phyloP scores from a whole-genome alignment of 2,329 filamentous ascomycete species.

The Nemania sp. region DNA sequence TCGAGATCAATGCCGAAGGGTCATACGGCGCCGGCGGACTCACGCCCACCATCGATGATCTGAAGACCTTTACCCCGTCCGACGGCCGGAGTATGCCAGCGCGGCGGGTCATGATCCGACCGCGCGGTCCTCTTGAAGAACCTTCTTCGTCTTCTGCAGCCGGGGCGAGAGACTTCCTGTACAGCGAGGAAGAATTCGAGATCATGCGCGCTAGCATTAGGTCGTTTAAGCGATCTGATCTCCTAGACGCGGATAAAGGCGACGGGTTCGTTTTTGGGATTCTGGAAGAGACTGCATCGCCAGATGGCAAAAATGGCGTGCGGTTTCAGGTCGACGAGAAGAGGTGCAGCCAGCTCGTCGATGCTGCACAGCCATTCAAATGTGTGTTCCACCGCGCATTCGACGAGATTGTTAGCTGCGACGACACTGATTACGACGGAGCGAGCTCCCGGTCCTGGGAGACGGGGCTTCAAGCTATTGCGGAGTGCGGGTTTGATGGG shows the following conservation, averaged over 20 bases:
- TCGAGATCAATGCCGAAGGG: slow-evolving; percentile 57
- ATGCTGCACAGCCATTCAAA: slow-evolving; percentile 45
- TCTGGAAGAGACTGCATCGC: slow-evolving; percentile 34
- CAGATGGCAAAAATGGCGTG: neutral
- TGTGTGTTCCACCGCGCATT: slow-evolving; percentile 62
- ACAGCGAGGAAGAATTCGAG: slow-evolving; percentile 46
- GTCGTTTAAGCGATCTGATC: slow-evolving; percentile 42
- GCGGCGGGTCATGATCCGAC: slow-evolving; percentile 60
- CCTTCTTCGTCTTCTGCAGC: slow-evolving; percentile 25
- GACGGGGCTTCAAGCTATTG: slow-evolving; percentile 42
- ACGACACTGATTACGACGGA: neutral
- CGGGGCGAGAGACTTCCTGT: slow-evolving; percentile 50
- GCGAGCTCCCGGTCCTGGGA: slow-evolving; percentile 25
- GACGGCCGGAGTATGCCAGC: slow-evolving; percentile 38
- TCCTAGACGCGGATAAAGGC: slow-evolving; percentile 46
- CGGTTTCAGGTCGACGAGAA: slow-evolving; percentile 44
- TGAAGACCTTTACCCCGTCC: slow-evolving; percentile 36
- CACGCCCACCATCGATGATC: slow-evolving; percentile 50
- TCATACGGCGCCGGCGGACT: slow-evolving; percentile 57
- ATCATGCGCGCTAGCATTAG: slow-evolving; percentile 48
- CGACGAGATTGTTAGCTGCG: slow-evolving; percentile 48
- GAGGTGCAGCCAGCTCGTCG: slow-evolving; percentile 47
- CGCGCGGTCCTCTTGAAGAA: slow-evolving; percentile 43
- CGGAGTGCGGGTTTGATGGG: slow-evolving; percentile 51
- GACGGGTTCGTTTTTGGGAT: slow-evolving; percentile 63